Evolutionary conservation across 2,329 filamentous ascomycete species (phyloP).

Genomic region (Fusarium falciforme): DNA sequence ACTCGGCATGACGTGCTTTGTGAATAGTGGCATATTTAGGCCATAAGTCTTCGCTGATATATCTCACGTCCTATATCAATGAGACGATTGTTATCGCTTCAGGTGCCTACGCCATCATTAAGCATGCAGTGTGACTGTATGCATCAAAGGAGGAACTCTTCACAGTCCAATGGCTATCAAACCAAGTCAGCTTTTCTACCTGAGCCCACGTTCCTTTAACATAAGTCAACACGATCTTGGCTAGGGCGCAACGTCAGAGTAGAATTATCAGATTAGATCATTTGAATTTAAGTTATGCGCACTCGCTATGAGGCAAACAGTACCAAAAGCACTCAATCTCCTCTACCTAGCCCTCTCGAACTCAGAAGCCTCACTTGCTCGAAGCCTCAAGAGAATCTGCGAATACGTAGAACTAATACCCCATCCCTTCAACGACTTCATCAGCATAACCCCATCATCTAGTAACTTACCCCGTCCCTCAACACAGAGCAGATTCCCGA

Average conservation of each 20-base stretch:
- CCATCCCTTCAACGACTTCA: slow-evolving; percentile 9
- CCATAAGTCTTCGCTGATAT: background rate
- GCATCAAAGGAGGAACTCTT: background rate
- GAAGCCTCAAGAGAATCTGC: background rate
- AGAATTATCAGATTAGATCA: background rate
- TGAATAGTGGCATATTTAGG: background rate
- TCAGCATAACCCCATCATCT: slow-evolving; percentile 6
- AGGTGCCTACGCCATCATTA: background rate
- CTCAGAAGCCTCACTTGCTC: background rate
- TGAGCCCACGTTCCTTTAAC: no score
- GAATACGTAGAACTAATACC: slow-evolving; percentile 2
- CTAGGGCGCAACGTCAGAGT: background rate
- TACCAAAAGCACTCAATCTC: background rate
- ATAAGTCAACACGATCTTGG: background rate
- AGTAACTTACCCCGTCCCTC: background rate
- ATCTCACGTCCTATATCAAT: background rate
- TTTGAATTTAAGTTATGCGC: background rate
- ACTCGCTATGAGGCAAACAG: background rate
- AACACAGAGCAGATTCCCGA: slow-evolving; percentile 3
- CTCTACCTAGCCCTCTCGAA: background rate
- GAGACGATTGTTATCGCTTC: background rate
- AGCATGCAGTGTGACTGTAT: no score
- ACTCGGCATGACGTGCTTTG: background rate
- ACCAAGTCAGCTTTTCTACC: background rate
- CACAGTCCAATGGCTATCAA: background rate